These are phyloP conservation scores for Hirschfeldia incana DNA, from an alignment of 345 rosid genomes.

Conservation along the genomic window DNA sequence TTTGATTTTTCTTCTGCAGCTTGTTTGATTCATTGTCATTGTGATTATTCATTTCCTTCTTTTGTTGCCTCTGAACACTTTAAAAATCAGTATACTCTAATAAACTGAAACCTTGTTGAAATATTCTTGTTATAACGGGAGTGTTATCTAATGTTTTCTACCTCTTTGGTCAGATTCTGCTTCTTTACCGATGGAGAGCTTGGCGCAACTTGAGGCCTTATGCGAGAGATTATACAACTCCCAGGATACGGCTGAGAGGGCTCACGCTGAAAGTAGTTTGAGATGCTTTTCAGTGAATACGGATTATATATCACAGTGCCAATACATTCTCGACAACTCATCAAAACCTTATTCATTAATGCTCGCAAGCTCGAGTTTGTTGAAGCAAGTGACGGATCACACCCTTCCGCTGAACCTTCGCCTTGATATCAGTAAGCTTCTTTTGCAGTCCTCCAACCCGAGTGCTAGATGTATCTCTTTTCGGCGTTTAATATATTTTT, in stretches of 20 bases:
- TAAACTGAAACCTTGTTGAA: constrained; percentile 12
- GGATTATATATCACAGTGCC: constrained; percentile 93
- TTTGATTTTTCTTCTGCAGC: not conserved
- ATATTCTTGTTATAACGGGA: constrained; percentile 22
- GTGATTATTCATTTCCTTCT: constrained; percentile 25
- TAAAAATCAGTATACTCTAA: constrained; percentile 9
- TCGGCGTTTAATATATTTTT: constrained; percentile 3
- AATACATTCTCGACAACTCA: constrained; percentile 95
- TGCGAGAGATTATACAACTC: constrained; percentile 96
- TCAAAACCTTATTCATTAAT: constrained; percentile 92
- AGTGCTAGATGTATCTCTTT: not conserved
- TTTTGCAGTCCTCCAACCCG: not conserved
- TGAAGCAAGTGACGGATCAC: constrained; percentile 97
- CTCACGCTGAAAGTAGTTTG: constrained; percentile 89
- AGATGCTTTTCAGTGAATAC: constrained; percentile 87
- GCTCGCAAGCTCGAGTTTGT: constrained; percentile 97
- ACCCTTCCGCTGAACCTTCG: constrained; percentile 84
- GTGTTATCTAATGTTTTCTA: constrained; percentile 41
- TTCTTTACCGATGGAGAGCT: constrained; percentile 74
- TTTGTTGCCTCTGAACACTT: constrained; percentile 17
- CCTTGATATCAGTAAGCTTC: constrained; percentile 78
- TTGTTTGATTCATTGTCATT: constrained; percentile 8
- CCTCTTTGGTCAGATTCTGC: constrained; percentile 39
- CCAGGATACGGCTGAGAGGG: constrained; percentile 88
- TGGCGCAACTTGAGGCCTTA: constrained; percentile 94